phyloP scores from a whole-genome alignment of 2,329 filamentous ascomycete genomes.

The Lizonia empirigonia region DNA sequence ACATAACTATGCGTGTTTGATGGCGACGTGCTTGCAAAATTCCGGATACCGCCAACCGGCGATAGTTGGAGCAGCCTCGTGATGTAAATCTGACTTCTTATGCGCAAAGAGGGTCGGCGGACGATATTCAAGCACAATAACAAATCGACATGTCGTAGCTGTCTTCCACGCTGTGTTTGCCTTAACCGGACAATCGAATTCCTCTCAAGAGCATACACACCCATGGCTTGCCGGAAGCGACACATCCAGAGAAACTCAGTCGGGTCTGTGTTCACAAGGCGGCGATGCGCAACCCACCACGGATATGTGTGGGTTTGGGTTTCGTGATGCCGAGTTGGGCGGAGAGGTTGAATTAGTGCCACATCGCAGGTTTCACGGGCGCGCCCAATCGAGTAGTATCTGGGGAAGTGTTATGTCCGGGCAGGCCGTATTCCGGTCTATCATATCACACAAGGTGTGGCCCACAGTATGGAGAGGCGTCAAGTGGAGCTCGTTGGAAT shows the following conservation, averaged over 20 bases:
- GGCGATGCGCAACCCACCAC: slow-evolving; percentile 22
- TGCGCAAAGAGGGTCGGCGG: not conserved
- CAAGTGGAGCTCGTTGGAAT: not conserved
- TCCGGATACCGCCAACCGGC: not conserved
- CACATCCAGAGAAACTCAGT: slow-evolving; percentile 11
- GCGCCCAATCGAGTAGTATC: slow-evolving; percentile 16
- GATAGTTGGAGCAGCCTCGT: not conserved
- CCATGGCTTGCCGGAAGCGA: slow-evolving; percentile 5
- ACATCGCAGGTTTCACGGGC: slow-evolving; percentile 40
- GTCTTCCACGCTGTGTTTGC: not conserved
- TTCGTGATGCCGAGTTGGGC: slow-evolving; percentile 29
- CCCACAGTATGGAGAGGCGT: slow-evolving; percentile 10
- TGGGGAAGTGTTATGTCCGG: slow-evolving; percentile 31
- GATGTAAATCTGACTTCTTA: not conserved
- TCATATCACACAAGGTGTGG: slow-evolving; percentile 15
- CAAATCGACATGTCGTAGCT: not conserved
- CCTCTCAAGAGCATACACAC: slow-evolving; percentile 1
- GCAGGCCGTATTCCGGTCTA: slow-evolving; percentile 26
- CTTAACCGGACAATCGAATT: not conserved
- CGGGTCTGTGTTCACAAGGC: slow-evolving; percentile 17
- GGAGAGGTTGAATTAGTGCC: slow-evolving; percentile 34
- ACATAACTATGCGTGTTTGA: not conserved
- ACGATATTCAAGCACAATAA: not conserved
- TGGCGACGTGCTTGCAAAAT: not conserved
- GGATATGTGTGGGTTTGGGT: slow-evolving; percentile 23